These are phyloP conservation scores for Cordyceps cicadae DNA, from an alignment of 2,329 filamentous ascomycete species.

Conservation along the genomic window DNA sequence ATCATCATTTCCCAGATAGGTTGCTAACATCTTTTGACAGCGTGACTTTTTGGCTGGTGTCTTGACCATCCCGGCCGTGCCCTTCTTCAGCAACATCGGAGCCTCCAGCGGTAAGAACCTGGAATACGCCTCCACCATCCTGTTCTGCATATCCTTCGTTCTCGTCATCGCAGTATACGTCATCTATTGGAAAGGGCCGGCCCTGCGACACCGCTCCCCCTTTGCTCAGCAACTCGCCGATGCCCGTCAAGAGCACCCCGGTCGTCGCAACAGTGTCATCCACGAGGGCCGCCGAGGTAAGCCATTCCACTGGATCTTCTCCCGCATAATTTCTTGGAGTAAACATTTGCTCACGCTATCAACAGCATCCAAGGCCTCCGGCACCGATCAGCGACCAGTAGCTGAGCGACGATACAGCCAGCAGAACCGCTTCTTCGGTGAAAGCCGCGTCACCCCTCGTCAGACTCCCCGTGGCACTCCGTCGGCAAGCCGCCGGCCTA, in stretches of 20 bases:
- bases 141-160: constrained; percentile 52
- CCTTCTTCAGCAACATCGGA: constrained; percentile 53
- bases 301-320: neutral
- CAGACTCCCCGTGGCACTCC: constrained; percentile 30
- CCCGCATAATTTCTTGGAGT: neutral
- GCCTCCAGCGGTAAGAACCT: constrained; percentile 39
- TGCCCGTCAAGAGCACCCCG: constrained; percentile 26
- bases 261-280: constrained; percentile 22
- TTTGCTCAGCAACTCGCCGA: constrained; percentile 56
- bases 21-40: neutral
- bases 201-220: constrained; percentile 50
- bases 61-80: constrained; percentile 58
- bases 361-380: constrained; percentile 19
- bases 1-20: neutral
- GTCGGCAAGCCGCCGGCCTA: constrained; percentile 26
- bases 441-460: constrained; percentile 31
- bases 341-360: constrained; percentile 10
- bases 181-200: constrained; percentile 58
- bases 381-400: constrained; percentile 14
- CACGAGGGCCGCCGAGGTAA: constrained; percentile 14
- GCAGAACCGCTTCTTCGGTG: constrained; percentile 33
- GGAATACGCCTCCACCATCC: constrained; percentile 54
- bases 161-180: constrained; percentile 57
- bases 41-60: constrained; percentile 67
- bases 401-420: constrained; percentile 28